Evolutionary conservation across 2,329 filamentous ascomycete species (phyloP), one percentile per base, ranked within the genome.

Genomic region (Drechslerella stenobrocha): DNA sequence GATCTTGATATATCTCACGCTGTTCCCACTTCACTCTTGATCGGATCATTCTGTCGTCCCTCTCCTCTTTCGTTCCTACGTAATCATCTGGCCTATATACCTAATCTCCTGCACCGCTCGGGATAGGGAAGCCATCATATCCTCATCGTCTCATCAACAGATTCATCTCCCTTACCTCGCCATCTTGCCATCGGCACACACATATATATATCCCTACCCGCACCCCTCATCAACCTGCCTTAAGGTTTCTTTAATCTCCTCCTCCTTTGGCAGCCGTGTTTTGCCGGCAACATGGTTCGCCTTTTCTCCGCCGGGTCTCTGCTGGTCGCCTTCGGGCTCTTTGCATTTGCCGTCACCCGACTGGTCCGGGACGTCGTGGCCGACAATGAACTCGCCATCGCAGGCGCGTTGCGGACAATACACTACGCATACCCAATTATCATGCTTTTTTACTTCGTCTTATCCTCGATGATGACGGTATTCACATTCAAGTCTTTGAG

Each of bases 391-490:
- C 23, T 20, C 9, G 55, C 63, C 6, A 56, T 67, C 15, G 18
- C 50, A 0, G 60, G 45, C 51, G 63, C 66, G 8, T 47, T 76
- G 45, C 69, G 70, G 51, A 28, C 64, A 69, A 59, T 86, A 44
- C 82, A 83, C 75, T 87, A 87, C 74, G 75, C 79, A 6, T 85
- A 83, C 70, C 84, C 86, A 8, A 77, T 81, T 7, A 63, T 78
- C 18, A 75, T 84, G 63, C 84, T 85, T 71, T 47, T 78, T 56
- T 87, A 82, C 75, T 87, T 84, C 74, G 74, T 81, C 51, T 69
- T 79, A 53, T 77, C 83, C 6, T 80, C 79, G 22, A 75, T 79
- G 26, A 71, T 83, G 52, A 81, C 81, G 2, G 76, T 81, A 34
- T 83, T 67, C 51, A 67, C 63, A 1, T 67, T 67, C 24, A 67